Conservation (phyloP, 257 asterid species). For the Linderniella brevidens region DNA sequence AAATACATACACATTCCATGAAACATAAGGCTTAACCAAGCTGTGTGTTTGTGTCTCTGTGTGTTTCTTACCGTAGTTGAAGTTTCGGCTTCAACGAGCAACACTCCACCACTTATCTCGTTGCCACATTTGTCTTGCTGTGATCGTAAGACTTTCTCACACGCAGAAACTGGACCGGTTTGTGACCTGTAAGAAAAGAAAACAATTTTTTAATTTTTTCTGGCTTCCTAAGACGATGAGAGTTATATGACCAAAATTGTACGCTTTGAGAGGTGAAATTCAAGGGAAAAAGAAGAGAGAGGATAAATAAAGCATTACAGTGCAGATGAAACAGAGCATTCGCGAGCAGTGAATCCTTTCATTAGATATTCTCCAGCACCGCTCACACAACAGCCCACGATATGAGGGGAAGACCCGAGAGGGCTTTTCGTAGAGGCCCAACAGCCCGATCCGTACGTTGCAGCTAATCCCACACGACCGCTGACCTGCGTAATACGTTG, state of each 20-base stretch:
- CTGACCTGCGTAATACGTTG: conserved; percentile 28
- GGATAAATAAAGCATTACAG: conserved; percentile 21
- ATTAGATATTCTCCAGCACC: conserved; percentile 94
- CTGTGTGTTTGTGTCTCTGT: conserved; percentile 1
- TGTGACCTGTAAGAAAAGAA: conserved; percentile 35
- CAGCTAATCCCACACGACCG: conserved; percentile 95
- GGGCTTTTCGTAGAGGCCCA: conserved; percentile 71
- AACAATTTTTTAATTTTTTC: not conserved
- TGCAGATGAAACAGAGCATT: conserved; percentile 65
- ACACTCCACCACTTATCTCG: conserved; percentile 60
- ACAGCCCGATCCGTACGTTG: conserved; percentile 86
- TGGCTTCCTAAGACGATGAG: not conserved
- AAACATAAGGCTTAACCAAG: not conserved
- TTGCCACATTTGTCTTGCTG: conserved; percentile 15
- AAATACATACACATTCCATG: not conserved
- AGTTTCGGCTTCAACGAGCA: conserved; percentile 67
- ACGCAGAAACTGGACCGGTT: conserved; percentile 69
- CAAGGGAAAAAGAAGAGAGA: conserved; percentile 2
- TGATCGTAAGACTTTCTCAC: conserved; percentile 37
- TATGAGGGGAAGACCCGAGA: conserved; percentile 37
- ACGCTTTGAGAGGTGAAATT: conserved; percentile 2
- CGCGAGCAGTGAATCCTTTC: conserved; percentile 77
- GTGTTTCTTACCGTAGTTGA: conserved; percentile 23
- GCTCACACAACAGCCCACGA: conserved; percentile 77
- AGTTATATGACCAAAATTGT: not conserved